Evolutionary conservation across 805 yeast species (phyloP).

Genomic region (Saccharomycopsis sp.): DNA sequence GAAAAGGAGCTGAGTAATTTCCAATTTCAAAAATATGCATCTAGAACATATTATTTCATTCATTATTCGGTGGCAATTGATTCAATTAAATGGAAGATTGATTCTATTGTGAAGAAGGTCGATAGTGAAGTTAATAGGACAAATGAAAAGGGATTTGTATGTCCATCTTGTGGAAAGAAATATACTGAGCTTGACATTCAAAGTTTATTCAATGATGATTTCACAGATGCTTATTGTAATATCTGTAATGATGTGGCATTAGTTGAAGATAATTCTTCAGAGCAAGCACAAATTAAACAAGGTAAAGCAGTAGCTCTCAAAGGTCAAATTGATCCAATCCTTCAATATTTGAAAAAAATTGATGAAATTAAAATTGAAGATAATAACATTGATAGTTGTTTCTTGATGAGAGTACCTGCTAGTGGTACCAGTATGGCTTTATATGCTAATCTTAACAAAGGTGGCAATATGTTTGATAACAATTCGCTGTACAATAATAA

Average conservation of each 20-base stretch:
- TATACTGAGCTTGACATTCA: conserved; percentile 86
- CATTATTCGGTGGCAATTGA: conserved; percentile 93
- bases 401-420: conserved; percentile 80
- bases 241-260: conserved; percentile 63
- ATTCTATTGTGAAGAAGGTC: conserved; percentile 68
- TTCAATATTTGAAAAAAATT: conserved; percentile 72
- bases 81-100: conserved; percentile 93
- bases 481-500: conserved; percentile 29
- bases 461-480: conserved; percentile 36
- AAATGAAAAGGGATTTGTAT: conserved; percentile 90
- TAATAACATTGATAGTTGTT: conserved; percentile 80
- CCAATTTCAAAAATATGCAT: conserved; percentile 45
- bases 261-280: conserved; percentile 82
- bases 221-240: conserved; percentile 75
- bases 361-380: conserved; percentile 74
- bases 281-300: conserved; percentile 75
- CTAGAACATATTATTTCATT: conserved; percentile 77
- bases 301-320: conserved; percentile 74
- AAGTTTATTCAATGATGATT: conserved; percentile 70
- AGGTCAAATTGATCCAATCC: conserved; percentile 85
- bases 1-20: conserved; percentile 49
- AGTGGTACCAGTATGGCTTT: conserved; percentile 61
- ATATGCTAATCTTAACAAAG: conserved; percentile 45
- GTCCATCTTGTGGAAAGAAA: conserved; percentile 77
- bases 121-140: conserved; percentile 80